These are phyloP conservation scores for Aureobasidium sp. DNA, from an alignment of 2,329 filamentous ascomycete genomes.

Conservation along the genomic window DNA sequence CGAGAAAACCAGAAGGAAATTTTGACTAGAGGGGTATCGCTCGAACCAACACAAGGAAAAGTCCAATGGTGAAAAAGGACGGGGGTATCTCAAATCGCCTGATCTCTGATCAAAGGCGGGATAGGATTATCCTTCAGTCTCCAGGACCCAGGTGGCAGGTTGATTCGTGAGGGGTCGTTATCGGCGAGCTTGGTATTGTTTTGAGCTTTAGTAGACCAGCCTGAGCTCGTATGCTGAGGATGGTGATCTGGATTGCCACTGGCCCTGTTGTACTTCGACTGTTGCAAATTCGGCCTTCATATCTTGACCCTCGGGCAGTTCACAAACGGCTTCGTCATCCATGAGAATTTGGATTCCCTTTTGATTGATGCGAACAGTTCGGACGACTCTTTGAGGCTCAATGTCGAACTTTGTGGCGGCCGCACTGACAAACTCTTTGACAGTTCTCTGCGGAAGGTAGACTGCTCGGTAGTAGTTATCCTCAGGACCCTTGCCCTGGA, in stretches of 20 bases:
- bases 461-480: conserved; percentile 71
- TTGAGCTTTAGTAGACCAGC: conserved; percentile 34
- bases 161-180: conserved; percentile 9
- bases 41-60: conserved; percentile 11
- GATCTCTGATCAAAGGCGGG: conserved; percentile 11
- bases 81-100: conserved; percentile 8
- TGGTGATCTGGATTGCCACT: conserved; percentile 32
- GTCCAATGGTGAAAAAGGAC: conserved; percentile 8
- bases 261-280: conserved; percentile 40
- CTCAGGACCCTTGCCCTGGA: conserved; percentile 38
- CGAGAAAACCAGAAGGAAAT: background rate
- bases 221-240: conserved; percentile 41
- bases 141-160: conserved; percentile 7
- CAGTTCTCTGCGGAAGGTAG: conserved; percentile 70
- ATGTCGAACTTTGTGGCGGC: conserved; percentile 75
- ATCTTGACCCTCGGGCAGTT: conserved; percentile 83
- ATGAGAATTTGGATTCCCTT: conserved; percentile 75
- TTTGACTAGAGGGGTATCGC: background rate
- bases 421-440: conserved; percentile 62
- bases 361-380: conserved; percentile 62
- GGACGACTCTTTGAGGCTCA: conserved; percentile 61
- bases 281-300: conserved; percentile 64
- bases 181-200: background rate
- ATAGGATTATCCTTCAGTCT: conserved; percentile 8
- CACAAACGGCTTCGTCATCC: conserved; percentile 80